These are phyloP conservation scores for Populus tomentosa DNA, from an alignment of 441 rosid species.

Conservation along the genomic window DNA sequence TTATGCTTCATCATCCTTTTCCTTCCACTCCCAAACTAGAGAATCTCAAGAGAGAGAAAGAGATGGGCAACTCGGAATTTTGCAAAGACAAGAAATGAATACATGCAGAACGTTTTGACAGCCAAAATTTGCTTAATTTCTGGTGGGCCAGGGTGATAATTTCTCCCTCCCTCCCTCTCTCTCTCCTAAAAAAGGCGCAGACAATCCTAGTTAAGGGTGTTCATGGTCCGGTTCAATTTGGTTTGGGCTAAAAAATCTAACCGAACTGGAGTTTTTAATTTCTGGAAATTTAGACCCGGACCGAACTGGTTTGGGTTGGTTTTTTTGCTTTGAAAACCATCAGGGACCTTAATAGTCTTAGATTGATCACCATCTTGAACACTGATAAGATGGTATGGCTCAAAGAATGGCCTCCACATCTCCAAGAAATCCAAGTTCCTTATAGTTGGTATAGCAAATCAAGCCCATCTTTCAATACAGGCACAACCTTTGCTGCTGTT, in stretches of 20 bases:
- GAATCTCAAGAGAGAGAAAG: no score
- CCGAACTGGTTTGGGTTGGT: no score
- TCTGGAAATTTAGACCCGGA: no score
- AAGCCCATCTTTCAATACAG: conserved; percentile 67
- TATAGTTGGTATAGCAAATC: conserved; percentile 25
- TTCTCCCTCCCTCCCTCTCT: not conserved
- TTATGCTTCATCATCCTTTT: no score
- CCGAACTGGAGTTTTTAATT: no score
- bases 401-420: conserved; percentile 94
- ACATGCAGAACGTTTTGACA: not conserved
- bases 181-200: not conserved
- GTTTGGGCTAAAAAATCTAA: no score
- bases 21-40: no score
- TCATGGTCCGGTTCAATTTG: no score
- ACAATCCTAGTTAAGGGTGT: not conserved
- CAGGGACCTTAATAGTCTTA: no score
- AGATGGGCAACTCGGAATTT: no score
- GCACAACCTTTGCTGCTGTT: conserved; percentile 26
- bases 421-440: conserved; percentile 91
- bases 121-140: not conserved
- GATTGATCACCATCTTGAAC: conserved; percentile 85
- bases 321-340: no score
- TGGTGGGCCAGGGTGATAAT: not conserved
- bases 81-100: not conserved
- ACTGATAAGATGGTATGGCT: conserved; percentile 89